Conservation (phyloP, 305 asterid genomes). For the Fraxinus dipetala region DNA sequence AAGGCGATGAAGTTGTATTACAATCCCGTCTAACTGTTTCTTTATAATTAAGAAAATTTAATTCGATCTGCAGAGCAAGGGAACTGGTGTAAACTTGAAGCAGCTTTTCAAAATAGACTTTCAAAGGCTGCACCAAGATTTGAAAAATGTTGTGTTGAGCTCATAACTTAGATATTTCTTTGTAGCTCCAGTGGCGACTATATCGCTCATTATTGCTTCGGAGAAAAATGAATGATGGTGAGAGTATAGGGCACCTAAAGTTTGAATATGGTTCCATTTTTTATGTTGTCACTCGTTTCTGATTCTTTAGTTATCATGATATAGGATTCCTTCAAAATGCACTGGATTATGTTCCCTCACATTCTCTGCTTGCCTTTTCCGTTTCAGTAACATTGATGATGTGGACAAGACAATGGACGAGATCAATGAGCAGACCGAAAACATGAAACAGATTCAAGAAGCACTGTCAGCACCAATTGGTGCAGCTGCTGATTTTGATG, state of each 20-base stretch:
- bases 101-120: neutral
- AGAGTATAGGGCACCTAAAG: neutral
- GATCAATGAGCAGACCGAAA: conserved; percentile 75
- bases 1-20: conserved; percentile 61
- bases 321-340: neutral
- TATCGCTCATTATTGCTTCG: neutral
- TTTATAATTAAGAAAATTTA: neutral
- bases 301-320: neutral
- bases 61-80: neutral
- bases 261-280: neutral
- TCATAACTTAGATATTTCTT: neutral
- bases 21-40: conserved; percentile 3
- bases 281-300: neutral
- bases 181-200: neutral
- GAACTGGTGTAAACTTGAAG: neutral
- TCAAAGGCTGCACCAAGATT: neutral
- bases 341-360: conserved; percentile 22
- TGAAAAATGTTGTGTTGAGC: neutral
- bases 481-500: conserved; percentile 73
- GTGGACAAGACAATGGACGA: conserved; percentile 86
- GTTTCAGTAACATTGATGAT: conserved; percentile 62
- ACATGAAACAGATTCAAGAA: conserved; percentile 74
- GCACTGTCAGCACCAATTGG: conserved; percentile 69
- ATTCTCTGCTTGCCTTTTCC: conserved; percentile 17
- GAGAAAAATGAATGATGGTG: neutral